A percentile compares a stretch with the other conserved stretches of the same genome.
Evolutionary conservation across 202 grass and related monocot species (phyloP).

Genomic region (Setaria viridis): DNA sequence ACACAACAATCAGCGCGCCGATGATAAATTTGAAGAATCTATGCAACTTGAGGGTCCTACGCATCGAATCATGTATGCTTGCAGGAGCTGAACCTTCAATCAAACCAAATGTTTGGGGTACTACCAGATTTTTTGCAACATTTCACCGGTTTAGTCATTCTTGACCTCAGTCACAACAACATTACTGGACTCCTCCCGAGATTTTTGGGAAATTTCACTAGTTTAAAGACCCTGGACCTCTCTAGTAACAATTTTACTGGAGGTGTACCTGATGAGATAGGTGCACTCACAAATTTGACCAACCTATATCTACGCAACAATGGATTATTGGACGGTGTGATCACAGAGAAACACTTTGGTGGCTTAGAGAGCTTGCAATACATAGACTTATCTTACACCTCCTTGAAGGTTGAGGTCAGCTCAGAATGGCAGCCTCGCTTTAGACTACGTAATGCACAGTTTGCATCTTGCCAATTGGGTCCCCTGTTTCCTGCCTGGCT

Average conservation of each 20-base stretch:
- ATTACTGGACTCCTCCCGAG: slow-evolving; percentile 22
- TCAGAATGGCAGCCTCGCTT: slow-evolving; percentile 30
- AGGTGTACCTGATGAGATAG: not conserved
- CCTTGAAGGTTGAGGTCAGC: not conserved
- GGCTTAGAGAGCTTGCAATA: slow-evolving; percentile 9
- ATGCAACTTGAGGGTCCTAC: not conserved
- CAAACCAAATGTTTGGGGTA: not conserved
- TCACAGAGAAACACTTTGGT: slow-evolving; percentile 41
- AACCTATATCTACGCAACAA: not conserved
- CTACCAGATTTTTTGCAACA: not conserved
- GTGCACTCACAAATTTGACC: slow-evolving; percentile 33
- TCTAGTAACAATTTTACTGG: not conserved
- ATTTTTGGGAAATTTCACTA: not conserved
- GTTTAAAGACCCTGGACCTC: not conserved
- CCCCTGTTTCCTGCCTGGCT: slow-evolving; percentile 54
- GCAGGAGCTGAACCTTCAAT: too few relatives aligned
- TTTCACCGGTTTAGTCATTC: slow-evolving; percentile 4
- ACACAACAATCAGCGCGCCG: too few relatives aligned
- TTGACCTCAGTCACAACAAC: slow-evolving; percentile 21
- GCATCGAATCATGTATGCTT: too few relatives aligned
- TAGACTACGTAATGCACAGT: not conserved
- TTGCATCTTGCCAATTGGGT: slow-evolving; percentile 39
- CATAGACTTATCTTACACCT: slow-evolving; percentile 22
- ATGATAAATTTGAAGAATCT: not conserved
- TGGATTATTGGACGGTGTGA: slow-evolving; percentile 6